Evolutionary conservation across 1,284 basidiomycete species (phyloP).

Genomic region (Rugosomyces carneus): DNA sequence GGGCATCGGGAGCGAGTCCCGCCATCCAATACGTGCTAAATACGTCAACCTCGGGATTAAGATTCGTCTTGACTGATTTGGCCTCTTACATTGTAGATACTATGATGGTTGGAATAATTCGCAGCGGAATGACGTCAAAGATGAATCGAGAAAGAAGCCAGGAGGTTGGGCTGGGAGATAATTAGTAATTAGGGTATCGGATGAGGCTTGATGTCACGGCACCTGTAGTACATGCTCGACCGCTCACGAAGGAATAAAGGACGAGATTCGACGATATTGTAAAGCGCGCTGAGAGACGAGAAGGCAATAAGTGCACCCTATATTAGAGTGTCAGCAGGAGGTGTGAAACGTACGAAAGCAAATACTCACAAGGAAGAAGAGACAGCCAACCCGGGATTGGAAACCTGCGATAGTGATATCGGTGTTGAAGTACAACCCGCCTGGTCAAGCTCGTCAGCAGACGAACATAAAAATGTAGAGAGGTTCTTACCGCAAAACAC

Average conservation of each 20-base stretch:
- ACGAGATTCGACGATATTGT: constrained; percentile 77
- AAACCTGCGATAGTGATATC: constrained; percentile 81
- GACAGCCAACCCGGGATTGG: constrained; percentile 83
- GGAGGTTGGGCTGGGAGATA: constrained; percentile 58
- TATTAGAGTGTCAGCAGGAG: background rate
- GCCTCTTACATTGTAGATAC: constrained; percentile 66
- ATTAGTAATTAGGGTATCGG: background rate
- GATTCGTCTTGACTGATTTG: background rate
- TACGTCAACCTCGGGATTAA: constrained; percentile 15
- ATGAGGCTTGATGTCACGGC: background rate
- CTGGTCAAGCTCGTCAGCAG: constrained; percentile 25
- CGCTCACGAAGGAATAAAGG: constrained; percentile 85
- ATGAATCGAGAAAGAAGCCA: constrained; percentile 83
- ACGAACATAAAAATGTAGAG: background rate
- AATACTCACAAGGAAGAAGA: constrained; percentile 77
- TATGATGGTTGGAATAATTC: constrained; percentile 79
- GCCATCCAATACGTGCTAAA: constrained; percentile 88
- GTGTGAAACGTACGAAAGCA: background rate
- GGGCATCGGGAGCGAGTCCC: constrained; percentile 64
- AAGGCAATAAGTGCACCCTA: constrained; percentile 84
- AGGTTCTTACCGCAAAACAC: constrained; percentile 65
- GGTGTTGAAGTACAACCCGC: constrained; percentile 81
- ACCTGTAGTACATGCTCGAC: constrained; percentile 76
- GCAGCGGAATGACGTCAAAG: constrained; percentile 81
- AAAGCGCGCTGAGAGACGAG: constrained; percentile 80